phyloP scores from a whole-genome alignment of 2,329 filamentous ascomycete species.

The Zymoseptoria passerinii region DNA sequence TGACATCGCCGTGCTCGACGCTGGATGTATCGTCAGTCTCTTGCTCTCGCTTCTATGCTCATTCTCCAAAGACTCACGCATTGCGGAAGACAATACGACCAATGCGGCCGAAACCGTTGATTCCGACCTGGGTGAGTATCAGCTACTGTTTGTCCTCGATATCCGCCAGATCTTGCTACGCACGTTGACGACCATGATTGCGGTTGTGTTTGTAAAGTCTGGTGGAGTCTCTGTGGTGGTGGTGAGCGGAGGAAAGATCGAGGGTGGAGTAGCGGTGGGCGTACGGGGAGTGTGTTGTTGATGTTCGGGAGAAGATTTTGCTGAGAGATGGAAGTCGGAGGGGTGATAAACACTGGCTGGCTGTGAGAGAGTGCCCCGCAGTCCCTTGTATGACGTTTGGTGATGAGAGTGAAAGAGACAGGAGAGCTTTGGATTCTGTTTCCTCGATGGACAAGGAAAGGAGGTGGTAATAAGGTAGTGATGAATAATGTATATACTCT shows the following conservation, averaged over 20 bases:
- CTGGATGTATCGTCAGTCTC: conserved; percentile 32
- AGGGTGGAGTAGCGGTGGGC: background rate
- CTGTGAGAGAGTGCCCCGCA: background rate
- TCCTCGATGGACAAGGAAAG: background rate
- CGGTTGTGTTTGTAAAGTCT: conserved; percentile 8
- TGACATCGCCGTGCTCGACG: conserved; percentile 77
- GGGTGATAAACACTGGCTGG: background rate
- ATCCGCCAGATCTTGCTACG: conserved; percentile 5
- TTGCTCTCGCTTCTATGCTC: conserved; percentile 5
- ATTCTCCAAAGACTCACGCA: conserved; percentile 51
- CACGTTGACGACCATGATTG: conserved; percentile 42
- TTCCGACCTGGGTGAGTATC: conserved; percentile 60
- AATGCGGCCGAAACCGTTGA: conserved; percentile 99
- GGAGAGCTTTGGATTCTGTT: background rate
- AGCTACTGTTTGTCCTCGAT: conserved; percentile 12
- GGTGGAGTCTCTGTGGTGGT: conserved; percentile 11
- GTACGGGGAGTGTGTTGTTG: conserved; percentile 1
- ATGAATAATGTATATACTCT: no score
- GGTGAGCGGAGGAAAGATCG: background rate
- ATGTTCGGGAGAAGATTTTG: conserved; percentile 1
- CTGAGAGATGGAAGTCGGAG: background rate
- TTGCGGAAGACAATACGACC: conserved; percentile 99
- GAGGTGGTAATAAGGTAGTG: background rate
- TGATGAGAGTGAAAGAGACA: background rate
- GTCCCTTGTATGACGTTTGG: background rate